These are phyloP conservation scores for Tetrahymena thermophila DNA, from an alignment of 73 alveolate species.

Conservation along the genomic window DNA sequence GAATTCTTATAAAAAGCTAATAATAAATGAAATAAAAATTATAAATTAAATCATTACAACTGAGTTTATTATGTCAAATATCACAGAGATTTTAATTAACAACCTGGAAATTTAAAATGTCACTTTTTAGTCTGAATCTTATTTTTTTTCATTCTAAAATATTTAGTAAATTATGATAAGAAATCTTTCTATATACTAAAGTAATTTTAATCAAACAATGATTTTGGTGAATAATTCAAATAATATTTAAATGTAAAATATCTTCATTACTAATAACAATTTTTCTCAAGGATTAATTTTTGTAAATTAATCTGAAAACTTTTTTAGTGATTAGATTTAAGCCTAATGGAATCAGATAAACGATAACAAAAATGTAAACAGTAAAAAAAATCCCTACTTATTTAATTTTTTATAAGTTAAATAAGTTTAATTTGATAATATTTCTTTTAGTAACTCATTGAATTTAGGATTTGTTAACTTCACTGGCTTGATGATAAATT, in stretches of 20 bases:
- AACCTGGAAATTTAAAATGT: neutral
- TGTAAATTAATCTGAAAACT: neutral
- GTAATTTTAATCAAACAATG: neutral
- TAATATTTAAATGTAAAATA: neutral
- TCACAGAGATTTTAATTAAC: neutral
- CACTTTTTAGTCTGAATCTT: neutral
- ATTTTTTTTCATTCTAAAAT: neutral
- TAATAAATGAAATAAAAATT: neutral
- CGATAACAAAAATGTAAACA: too few relatives aligned
- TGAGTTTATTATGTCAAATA: neutral
- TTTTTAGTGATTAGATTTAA: neutral
- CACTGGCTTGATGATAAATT: neutral
- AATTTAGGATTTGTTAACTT: neutral
- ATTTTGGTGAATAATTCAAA: neutral
- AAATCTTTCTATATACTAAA: neutral
- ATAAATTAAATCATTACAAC: neutral
- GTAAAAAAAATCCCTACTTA: neutral
- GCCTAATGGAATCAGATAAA: too few relatives aligned
- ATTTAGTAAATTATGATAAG: neutral
- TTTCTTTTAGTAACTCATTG: too few relatives aligned
- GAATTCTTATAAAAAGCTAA: neutral
- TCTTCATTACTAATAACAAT: neutral
- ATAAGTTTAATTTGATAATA: neutral
- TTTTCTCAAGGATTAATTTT: neutral
- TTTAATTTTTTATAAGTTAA: neutral